These are phyloP conservation scores for Ehretia macrophylla DNA, from an alignment of 257 asterid species.

Conservation along the genomic window DNA sequence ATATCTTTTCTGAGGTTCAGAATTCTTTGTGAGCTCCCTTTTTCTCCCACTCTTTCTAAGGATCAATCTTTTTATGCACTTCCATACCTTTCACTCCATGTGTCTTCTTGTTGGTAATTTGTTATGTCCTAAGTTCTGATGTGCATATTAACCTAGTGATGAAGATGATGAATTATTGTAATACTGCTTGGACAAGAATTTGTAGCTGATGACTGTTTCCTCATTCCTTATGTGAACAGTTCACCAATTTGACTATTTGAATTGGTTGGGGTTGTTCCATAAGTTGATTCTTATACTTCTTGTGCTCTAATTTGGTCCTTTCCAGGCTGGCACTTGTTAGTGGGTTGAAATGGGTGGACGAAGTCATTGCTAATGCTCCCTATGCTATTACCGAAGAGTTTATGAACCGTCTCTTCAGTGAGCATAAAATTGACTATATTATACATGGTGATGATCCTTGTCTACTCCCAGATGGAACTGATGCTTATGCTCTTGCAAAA, in stretches of 20 bases:
- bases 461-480: constrained; percentile 92
- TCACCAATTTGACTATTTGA: constrained; percentile 6
- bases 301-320: constrained; percentile 25
- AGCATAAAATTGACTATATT: constrained; percentile 79
- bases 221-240: not conserved
- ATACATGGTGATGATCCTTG: constrained; percentile 98
- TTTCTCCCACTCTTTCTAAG: no score
- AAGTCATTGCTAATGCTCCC: constrained; percentile 88
- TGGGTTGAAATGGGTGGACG: constrained; percentile 98
- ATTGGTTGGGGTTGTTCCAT: not conserved
- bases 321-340: constrained; percentile 84
- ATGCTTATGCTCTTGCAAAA: constrained; percentile 93
- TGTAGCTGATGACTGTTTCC: no score
- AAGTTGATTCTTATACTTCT: constrained; percentile 13
- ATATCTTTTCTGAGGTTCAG: no score
- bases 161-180: no score
- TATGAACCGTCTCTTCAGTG: constrained; percentile 79
- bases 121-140: no score
- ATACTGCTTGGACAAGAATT: no score
- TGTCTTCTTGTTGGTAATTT: no score
- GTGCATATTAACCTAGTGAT: no score
- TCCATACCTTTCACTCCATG: not conserved
- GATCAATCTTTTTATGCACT: no score
- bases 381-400: constrained; percentile 87
- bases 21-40: no score